Conservation (phyloP, 73 alveolate genomes). For the Stentor coeruleus region DNA sequence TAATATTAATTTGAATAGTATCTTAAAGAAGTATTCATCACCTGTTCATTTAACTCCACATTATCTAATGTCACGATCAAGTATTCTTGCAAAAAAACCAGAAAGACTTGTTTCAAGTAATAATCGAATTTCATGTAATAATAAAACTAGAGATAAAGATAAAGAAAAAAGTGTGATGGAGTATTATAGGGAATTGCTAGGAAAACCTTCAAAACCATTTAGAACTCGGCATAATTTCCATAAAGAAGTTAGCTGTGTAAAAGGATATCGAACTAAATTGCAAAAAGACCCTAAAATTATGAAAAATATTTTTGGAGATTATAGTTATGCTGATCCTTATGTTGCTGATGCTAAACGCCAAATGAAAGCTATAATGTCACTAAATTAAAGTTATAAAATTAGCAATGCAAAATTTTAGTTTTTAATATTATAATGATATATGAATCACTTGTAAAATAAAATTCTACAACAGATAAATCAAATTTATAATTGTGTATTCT, state of each 20-base stretch:
- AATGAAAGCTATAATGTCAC: not conserved
- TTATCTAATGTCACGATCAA: too few species aligned
- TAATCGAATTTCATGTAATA: too few species aligned
- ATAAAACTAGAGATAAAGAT: too few species aligned
- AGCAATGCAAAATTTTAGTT: too few species aligned
- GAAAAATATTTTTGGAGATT: not conserved
- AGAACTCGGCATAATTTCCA: not conserved
- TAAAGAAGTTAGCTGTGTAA: not conserved
- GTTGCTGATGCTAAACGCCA: not conserved
- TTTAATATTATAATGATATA: too few species aligned
- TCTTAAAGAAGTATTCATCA: not conserved
- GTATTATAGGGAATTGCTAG: not conserved
- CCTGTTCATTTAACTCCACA: not conserved
- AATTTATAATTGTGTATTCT: too few species aligned
- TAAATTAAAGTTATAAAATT: too few species aligned
- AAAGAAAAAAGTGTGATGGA: not conserved
- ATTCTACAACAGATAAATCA: too few species aligned
- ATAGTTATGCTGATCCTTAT: not conserved
- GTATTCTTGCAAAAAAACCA: too few species aligned
- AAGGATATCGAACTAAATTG: conserved; percentile 2
- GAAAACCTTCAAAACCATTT: not conserved
- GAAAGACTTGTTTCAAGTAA: too few species aligned
- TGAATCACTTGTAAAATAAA: too few species aligned
- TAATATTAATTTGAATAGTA: too few species aligned
- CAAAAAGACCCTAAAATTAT: conserved; percentile 14